Evolutionary conservation across 257 asterid genomes (phyloP).

Genomic region (Fraxinus pennsylvanica): DNA sequence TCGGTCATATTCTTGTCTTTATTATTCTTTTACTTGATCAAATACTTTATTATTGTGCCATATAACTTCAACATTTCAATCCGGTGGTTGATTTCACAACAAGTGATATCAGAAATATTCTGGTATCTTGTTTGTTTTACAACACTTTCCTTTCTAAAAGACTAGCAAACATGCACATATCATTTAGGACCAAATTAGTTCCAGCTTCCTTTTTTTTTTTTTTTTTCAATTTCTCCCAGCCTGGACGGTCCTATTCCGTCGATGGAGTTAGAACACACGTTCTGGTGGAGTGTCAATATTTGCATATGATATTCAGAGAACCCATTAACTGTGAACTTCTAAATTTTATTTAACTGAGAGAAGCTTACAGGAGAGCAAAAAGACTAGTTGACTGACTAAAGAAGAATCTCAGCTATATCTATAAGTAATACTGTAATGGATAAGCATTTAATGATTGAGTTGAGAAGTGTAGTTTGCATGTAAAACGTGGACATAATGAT

Average conservation of each 20-base stretch:
- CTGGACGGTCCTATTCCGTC: neutral
- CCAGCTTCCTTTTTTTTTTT: neutral
- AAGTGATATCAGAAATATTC: too few relatives aligned
- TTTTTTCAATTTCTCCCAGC: neutral
- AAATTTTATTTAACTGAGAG: neutral
- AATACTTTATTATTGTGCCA: too few relatives aligned
- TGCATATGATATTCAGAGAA: neutral
- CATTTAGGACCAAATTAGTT: neutral
- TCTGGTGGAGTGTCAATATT: neutral
- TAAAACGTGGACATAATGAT: neutral
- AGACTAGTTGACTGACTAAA: slow-evolving; percentile 1
- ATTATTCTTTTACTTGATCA: too few relatives aligned
- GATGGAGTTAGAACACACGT: slow-evolving; percentile 1
- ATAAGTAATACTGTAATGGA: neutral
- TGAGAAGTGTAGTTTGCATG: neutral
- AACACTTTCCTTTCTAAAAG: too few relatives aligned
- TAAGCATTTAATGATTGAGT: neutral
- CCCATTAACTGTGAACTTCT: neutral
- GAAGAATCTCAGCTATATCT: neutral
- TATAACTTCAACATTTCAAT: too few relatives aligned
- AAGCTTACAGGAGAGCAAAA: slow-evolving; percentile 1
- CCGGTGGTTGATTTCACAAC: too few relatives aligned
- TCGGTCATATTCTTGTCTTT: too few relatives aligned
- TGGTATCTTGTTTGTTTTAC: too few relatives aligned
- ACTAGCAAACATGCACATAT: neutral